Conservation (phyloP, 2,329 filamentous ascomycete species). For the Colletotrichum incanum region DNA sequence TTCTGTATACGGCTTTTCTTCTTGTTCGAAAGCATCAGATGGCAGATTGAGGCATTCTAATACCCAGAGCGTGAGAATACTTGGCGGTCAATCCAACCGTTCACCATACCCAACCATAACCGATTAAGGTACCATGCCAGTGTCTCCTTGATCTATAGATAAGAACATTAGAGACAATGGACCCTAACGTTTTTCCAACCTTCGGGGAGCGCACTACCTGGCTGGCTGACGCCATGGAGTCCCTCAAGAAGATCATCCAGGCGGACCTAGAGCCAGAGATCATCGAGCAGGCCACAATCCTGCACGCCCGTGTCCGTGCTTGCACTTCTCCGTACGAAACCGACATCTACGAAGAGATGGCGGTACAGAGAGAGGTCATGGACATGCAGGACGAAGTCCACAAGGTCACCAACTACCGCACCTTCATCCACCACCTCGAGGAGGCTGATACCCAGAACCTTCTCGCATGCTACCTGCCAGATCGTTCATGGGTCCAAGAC, state of each 20-base stretch:
- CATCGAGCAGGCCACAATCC: not conserved
- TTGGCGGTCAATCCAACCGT: too few species aligned
- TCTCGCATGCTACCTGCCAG: slow-evolving; percentile 1
- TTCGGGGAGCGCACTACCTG: not conserved
- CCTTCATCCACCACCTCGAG: not conserved
- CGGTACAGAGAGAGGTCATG: not conserved
- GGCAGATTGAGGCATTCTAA: not conserved
- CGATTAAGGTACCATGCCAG: not conserved
- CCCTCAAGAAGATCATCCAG: not conserved
- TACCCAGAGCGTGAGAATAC: too few species aligned
- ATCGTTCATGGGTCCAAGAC: not conserved
- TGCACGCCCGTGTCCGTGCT: not conserved
- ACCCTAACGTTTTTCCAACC: not conserved
- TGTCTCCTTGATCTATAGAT: not conserved
- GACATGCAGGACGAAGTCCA: not conserved
- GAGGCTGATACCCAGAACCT: slow-evolving; percentile 8
- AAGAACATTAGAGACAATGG: not conserved
- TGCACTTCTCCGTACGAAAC: not conserved
- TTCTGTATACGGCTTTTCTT: too few species aligned
- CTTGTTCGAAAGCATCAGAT: not conserved
- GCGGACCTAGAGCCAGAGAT: not conserved
- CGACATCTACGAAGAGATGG: not conserved
- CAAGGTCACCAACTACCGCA: not conserved
- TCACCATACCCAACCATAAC: not conserved
- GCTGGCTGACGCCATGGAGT: not conserved